These are phyloP conservation scores for Tetradesmus lagerheimii DNA, from an alignment of 139 green algal species.

Conservation along the genomic window DNA sequence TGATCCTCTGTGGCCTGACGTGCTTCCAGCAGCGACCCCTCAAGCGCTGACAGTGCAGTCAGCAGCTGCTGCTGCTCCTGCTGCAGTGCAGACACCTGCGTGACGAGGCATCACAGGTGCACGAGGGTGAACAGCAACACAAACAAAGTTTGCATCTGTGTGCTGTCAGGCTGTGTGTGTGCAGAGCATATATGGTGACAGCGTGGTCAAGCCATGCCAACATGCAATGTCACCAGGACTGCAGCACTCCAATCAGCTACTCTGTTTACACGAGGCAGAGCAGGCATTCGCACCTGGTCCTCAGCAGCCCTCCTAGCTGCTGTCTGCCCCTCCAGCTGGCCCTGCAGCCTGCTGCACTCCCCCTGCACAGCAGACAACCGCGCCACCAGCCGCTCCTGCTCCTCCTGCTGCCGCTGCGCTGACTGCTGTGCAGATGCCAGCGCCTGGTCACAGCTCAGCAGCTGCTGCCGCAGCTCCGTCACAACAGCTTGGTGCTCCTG, in stretches of 20 bases:
- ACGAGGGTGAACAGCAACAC: too few species aligned
- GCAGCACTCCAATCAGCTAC: too few species aligned
- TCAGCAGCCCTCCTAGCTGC: not conserved
- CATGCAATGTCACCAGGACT: too few species aligned
- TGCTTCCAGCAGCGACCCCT: not conserved
- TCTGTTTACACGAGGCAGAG: too few species aligned
- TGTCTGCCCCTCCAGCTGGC: not conserved
- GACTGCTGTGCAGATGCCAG: not conserved
- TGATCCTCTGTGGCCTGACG: not conserved
- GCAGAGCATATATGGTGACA: too few species aligned
- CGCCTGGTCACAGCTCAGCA: not conserved
- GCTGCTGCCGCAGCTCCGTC: not conserved
- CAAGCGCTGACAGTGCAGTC: not conserved
- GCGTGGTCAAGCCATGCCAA: too few species aligned
- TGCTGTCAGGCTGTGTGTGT: too few species aligned
- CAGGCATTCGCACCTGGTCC: not conserved
- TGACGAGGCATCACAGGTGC: too few species aligned
- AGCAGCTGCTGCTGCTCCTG: conserved; percentile 6
- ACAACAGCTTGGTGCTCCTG: not conserved
- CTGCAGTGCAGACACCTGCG: not conserved
- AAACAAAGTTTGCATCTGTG: too few species aligned
- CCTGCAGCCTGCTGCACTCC: not conserved
- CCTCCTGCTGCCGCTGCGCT: not conserved
- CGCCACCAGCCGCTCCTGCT: not conserved
- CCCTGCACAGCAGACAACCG: not conserved